These are phyloP conservation scores for Diaporthe vexans DNA, from an alignment of 2,329 filamentous ascomycete genomes.

Conservation along the genomic window DNA sequence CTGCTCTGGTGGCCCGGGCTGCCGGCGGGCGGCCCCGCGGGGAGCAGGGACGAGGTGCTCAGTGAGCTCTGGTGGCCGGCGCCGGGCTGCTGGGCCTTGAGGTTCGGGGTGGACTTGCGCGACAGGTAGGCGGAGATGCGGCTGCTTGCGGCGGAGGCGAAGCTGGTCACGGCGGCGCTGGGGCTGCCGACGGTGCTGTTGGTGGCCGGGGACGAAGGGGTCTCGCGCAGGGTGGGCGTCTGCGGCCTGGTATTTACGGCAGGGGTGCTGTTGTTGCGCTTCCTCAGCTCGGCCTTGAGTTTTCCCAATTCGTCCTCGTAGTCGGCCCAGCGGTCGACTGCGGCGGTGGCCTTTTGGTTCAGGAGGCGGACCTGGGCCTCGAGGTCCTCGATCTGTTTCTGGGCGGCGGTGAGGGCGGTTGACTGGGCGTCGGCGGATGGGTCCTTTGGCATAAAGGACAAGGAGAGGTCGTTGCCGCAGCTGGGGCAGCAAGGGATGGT, in stretches of 20 bases:
- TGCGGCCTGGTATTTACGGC: constrained; percentile 31
- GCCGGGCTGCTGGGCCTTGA: constrained; percentile 60
- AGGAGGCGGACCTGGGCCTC: constrained; percentile 79
- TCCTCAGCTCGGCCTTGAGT: constrained; percentile 60
- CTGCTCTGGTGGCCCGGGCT: constrained; percentile 43
- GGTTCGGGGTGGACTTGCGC: constrained; percentile 48
- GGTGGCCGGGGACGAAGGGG: constrained; percentile 22
- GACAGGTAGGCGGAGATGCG: constrained; percentile 49
- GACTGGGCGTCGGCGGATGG: constrained; percentile 57
- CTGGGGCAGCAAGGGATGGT: constrained; percentile 61
- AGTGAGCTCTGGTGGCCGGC: constrained; percentile 49
- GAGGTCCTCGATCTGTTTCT: constrained; percentile 76
- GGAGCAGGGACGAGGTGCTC: constrained; percentile 37
- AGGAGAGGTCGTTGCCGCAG: constrained; percentile 61
- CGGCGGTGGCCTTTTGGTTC: constrained; percentile 78
- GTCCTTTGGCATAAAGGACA: constrained; percentile 51
- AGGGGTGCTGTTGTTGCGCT: constrained; percentile 43
- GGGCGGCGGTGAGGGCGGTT: constrained; percentile 64
- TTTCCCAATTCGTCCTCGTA: constrained; percentile 83
- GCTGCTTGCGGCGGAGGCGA: constrained; percentile 50
- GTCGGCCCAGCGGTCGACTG: constrained; percentile 77
- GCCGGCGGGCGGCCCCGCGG: constrained; percentile 58
- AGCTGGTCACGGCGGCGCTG: constrained; percentile 46
- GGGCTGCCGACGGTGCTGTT: constrained; percentile 38
- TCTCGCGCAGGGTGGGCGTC: constrained; percentile 28